Percentiles rank a stretch among this genome's conserved stretches.
Evolutionary conservation across 2,329 filamentous ascomycete genomes (phyloP).

Genomic region (Fusarium haematococcum): DNA sequence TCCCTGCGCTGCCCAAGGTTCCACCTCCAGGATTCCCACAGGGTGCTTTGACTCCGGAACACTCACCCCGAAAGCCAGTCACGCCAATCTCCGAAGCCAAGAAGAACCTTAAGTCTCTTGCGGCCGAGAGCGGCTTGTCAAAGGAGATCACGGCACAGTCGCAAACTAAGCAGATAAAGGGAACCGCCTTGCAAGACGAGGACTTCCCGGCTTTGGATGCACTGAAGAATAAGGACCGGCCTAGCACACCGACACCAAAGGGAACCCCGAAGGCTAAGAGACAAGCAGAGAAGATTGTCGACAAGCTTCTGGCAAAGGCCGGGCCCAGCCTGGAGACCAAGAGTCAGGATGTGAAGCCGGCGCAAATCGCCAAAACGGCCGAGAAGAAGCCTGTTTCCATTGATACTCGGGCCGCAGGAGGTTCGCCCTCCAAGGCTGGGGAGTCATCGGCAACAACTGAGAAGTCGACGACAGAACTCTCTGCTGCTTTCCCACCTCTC

Average conservation of each 20-base stretch:
- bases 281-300: conserved; percentile 45
- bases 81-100: conserved; percentile 51
- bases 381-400: conserved; percentile 54
- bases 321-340: conserved; percentile 28
- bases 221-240: conserved; percentile 49
- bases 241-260: conserved; percentile 52
- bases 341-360: conserved; percentile 22
- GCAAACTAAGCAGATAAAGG: conserved; percentile 35
- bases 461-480: conserved; percentile 44
- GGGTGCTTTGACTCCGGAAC: conserved; percentile 49
- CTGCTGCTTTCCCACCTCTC: conserved; percentile 62
- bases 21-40: conserved; percentile 42
- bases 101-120: conserved; percentile 58
- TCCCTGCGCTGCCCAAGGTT: conserved; percentile 43
- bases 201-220: conserved; percentile 72
- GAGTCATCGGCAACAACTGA: conserved; percentile 48
- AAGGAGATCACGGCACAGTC: conserved; percentile 59
- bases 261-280: conserved; percentile 50
- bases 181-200: conserved; percentile 64
- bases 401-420: conserved; percentile 63
- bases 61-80: conserved; percentile 45
- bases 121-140: conserved; percentile 59
- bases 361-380: conserved; percentile 1
- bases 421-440: conserved; percentile 43
- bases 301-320: conserved; percentile 40